phyloP scores from a whole-genome alignment of 1,284 basidiomycete species.

The Entoloma clypeatum region DNA sequence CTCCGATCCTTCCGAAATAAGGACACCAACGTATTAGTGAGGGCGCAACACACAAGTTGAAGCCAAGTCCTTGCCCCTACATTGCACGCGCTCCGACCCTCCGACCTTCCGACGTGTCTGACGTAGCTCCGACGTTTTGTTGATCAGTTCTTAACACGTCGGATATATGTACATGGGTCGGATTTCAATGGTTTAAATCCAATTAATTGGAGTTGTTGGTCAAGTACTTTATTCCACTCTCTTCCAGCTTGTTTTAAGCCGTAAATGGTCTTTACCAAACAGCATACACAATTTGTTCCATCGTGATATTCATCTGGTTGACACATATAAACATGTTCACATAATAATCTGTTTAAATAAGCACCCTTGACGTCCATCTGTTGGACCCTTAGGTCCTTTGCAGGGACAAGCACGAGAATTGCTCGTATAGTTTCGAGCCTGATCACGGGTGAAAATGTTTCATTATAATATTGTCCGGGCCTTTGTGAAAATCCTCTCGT shows the following conservation, averaged over 20 bases:
- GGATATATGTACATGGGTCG: constrained; percentile 29
- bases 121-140: no score
- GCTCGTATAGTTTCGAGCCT: constrained; percentile 28
- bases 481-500: constrained; percentile 26
- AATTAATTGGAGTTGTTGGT: constrained; percentile 13
- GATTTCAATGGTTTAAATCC: constrained; percentile 17
- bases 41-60: no score
- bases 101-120: no score
- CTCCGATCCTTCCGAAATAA: no score
- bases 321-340: constrained; percentile 30
- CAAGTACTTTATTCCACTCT: constrained; percentile 26
- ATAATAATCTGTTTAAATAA: constrained; percentile 28
- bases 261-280: constrained; percentile 25
- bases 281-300: constrained; percentile 18
- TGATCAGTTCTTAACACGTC: no score
- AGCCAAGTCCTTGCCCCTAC: no score
- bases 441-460: constrained; percentile 38
- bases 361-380: constrained; percentile 33
- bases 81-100: no score
- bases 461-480: constrained; percentile 28
- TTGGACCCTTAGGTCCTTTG: constrained; percentile 24
- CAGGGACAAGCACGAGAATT: constrained; percentile 30
- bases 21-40: no score
- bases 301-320: constrained; percentile 27
- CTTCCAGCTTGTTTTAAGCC: constrained; percentile 30